A percentile compares a stretch with the other conserved stretches of the same genome.
Conservation (phyloP, 2,329 filamentous ascomycete genomes). For the Penicillium sp. region DNA sequence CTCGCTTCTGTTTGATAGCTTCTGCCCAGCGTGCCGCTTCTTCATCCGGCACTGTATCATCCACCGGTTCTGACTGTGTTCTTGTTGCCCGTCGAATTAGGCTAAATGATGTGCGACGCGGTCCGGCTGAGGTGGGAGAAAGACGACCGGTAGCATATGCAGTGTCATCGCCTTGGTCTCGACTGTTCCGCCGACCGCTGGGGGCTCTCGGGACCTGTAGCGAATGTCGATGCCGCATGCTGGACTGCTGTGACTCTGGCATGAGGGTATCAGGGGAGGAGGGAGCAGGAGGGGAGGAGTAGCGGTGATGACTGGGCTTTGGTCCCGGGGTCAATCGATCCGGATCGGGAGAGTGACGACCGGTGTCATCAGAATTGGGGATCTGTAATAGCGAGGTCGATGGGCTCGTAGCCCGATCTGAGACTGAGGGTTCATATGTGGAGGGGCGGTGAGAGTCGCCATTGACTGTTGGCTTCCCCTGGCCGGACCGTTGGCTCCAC, state of each 20-base stretch:
- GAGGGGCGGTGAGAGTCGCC: constrained; percentile 35
- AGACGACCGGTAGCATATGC: constrained; percentile 74
- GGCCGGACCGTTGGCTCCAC: constrained; percentile 26
- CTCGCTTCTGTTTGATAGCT: constrained; percentile 85
- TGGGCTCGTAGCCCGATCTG: constrained; percentile 32
- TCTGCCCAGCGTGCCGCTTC: constrained; percentile 92
- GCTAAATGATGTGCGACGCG: constrained; percentile 78
- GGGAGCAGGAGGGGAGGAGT: constrained; percentile 56
- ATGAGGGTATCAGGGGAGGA: constrained; percentile 54
- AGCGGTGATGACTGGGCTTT: constrained; percentile 35
- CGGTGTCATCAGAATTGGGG: constrained; percentile 36
- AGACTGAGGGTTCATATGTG: constrained; percentile 33
- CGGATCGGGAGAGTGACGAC: constrained; percentile 34
- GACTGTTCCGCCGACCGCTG: constrained; percentile 62
- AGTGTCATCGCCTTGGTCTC: constrained; percentile 68
- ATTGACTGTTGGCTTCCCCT: constrained; percentile 35
- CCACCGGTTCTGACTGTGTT: constrained; percentile 77
- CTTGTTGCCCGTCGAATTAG: constrained; percentile 78
- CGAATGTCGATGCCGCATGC: constrained; percentile 80
- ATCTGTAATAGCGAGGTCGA: constrained; percentile 37
- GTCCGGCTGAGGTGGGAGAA: constrained; percentile 67
- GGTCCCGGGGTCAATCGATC: constrained; percentile 33
- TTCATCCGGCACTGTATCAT: constrained; percentile 84
- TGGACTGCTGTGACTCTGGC: constrained; percentile 58
- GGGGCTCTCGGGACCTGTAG: constrained; percentile 77